phyloP scores from a whole-genome alignment of 352 stramenopile genomes.

The Peronospora belbahrii region DNA sequence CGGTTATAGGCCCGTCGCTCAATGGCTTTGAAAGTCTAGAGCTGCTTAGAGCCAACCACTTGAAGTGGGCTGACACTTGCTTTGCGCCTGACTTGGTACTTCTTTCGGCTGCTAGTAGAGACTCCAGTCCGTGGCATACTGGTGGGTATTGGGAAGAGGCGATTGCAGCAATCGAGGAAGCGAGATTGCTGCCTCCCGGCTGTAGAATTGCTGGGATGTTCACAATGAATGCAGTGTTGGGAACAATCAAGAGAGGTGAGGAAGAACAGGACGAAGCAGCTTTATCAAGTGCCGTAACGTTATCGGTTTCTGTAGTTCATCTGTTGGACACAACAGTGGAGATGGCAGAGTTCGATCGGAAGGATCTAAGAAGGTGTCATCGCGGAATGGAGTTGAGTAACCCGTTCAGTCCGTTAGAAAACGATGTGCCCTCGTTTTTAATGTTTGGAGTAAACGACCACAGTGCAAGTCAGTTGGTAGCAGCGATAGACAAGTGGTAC shows the following conservation, averaged over 20 bases:
- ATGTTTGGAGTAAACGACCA: constrained; percentile 50
- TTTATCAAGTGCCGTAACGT: constrained; percentile 20
- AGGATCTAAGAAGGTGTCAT: constrained; percentile 35
- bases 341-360: constrained; percentile 41
- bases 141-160: constrained; percentile 34
- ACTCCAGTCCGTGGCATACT: constrained; percentile 22
- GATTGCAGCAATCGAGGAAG: constrained; percentile 25
- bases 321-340: constrained; percentile 41
- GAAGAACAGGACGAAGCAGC: neutral
- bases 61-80: constrained; percentile 19
- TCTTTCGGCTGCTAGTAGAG: constrained; percentile 21
- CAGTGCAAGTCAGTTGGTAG: constrained; percentile 35
- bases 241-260: neutral
- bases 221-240: constrained; percentile 29
- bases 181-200: constrained; percentile 29
- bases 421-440: constrained; percentile 33
- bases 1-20: constrained; percentile 19
- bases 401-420: constrained; percentile 20
- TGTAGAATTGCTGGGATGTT: constrained; percentile 37
- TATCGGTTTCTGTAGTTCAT: constrained; percentile 32
- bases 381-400: constrained; percentile 27
- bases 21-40: constrained; percentile 24
- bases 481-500: constrained; percentile 30
- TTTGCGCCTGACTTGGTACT: constrained; percentile 44
- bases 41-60: constrained; percentile 30